Evolutionary conservation across 108 stramenopile species (phyloP), one percentile per base, ranked within the genome.

Genomic region (Cyclotella cryptica): DNA sequence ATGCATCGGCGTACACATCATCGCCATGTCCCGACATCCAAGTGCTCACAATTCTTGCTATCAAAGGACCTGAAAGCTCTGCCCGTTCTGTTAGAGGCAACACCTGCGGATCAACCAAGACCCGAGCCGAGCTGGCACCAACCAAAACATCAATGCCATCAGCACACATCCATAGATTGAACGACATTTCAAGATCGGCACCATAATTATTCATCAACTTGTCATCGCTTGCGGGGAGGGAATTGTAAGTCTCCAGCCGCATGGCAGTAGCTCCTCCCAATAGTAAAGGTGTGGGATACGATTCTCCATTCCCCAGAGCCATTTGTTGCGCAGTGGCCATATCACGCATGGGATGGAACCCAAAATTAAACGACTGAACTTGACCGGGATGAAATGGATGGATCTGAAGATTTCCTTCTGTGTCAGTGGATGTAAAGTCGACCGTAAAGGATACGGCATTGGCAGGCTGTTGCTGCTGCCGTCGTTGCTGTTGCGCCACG

Each of bases 111-210:
- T 72, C 71, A 11, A 84, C 76, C 22, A 55, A 46, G 5, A 75
- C 88, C 18, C 85, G 71, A 40, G 86, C 74, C 19, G 85, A 42
- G 19, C 43, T 66, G 11, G 22, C 35, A 6, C 35, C 46, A 40
- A 19, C 54, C 39, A 85, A 27, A 26, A 95, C 88, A 72, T 95
- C 92, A 40, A 95, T 91, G 9, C 94, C 94, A 81, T 95, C 94
- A 14, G 84, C 94, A 80, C 94, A 95, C 74, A 95, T 80, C 94
- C 94, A 95, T 24, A 95, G 63, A 71, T 92, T 92, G 41, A 95
- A 72, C 5, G 91, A 69, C 40, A 95, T 52, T 65, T 95, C 91
- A 30, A 95, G 29, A 77, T 95, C 90, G 46, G 91, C 90, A 14
- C 79, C 46, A 73, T 84, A 91, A 47, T 77, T 65, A 70, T 84